These are phyloP conservation scores for Melampsora americana DNA, from an alignment of 1,284 basidiomycete genomes.

Conservation along the genomic window DNA sequence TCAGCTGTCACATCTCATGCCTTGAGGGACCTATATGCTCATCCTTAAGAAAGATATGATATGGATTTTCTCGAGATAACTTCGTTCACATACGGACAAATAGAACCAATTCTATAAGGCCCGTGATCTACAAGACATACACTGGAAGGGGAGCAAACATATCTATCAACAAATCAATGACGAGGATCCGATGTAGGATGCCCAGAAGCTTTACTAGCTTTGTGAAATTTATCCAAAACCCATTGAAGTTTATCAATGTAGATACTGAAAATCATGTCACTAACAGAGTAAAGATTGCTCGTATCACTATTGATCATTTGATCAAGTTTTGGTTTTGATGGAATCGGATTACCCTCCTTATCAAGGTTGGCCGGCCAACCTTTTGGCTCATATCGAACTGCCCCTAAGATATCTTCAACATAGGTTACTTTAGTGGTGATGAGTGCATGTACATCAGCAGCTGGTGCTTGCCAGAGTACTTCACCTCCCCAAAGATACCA, in stretches of 20 bases:
- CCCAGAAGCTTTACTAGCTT: background rate
- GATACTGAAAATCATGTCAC: background rate
- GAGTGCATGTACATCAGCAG: background rate
- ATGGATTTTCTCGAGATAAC: too few relatives aligned
- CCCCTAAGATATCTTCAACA: background rate
- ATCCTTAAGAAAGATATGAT: too few relatives aligned
- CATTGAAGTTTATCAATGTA: background rate
- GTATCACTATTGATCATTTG: background rate
- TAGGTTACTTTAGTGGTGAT: background rate
- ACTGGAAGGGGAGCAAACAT: too few relatives aligned
- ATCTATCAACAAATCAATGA: too few relatives aligned
- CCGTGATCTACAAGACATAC: too few relatives aligned
- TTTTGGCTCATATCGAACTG: background rate
- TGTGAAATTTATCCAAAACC: background rate
- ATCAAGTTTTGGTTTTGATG: background rate
- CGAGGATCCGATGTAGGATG: too few relatives aligned
- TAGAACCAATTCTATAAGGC: too few relatives aligned
- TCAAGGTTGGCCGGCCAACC: background rate
- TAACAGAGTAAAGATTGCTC: constrained; percentile 4
- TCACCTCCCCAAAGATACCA: constrained; percentile 6
- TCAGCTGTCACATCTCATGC: too few relatives aligned
- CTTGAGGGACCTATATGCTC: too few relatives aligned
- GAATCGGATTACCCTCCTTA: constrained; percentile 2
- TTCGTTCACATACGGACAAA: too few relatives aligned
- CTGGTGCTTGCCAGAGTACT: background rate